A percentile compares a stretch with the other conserved stretches of the same genome.
phyloP scores from a whole-genome alignment of 495 filamentous ascomycete species.

The Neurospora cerealis region DNA sequence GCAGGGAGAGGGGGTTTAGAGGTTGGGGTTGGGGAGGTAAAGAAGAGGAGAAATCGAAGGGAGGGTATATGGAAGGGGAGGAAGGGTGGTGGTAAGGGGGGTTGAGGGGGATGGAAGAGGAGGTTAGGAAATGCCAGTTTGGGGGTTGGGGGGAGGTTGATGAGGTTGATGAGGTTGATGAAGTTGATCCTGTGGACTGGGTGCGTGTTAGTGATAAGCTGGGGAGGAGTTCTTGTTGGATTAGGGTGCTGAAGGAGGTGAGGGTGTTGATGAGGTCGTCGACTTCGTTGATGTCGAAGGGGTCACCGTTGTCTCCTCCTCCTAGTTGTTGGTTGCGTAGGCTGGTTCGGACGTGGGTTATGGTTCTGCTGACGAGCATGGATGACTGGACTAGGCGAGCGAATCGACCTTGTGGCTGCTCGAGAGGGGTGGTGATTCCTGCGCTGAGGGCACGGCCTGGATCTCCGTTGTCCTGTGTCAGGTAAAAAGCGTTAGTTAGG shows the following conservation, averaged over 20 bases:
- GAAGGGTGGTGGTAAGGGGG: neutral
- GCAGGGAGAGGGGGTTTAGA: constrained; percentile 3
- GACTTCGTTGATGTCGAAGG: constrained; percentile 6
- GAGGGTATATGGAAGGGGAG: neutral
- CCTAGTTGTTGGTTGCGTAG: constrained; percentile 1
- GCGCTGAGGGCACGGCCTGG: constrained; percentile 4
- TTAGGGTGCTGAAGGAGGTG: constrained; percentile 3
- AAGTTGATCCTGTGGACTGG: neutral
- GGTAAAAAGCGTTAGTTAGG: neutral
- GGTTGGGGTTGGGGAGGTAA: neutral
- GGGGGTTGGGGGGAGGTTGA: neutral
- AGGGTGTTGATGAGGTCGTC: constrained; percentile 5
- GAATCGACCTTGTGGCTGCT: constrained; percentile 22
- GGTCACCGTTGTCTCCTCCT: neutral
- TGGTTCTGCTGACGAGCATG: constrained; percentile 21
- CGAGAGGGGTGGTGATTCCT: constrained; percentile 13
- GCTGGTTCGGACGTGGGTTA: constrained; percentile 11
- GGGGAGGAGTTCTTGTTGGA: constrained; percentile 5
- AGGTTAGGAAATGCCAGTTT: neutral
- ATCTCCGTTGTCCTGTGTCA: constrained; percentile 19
- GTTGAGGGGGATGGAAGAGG: neutral
- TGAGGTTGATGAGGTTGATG: neutral
- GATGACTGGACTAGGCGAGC: constrained; percentile 28
- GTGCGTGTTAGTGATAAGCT: neutral
- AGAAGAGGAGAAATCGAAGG: neutral